Evolutionary conservation across 164 flowering plant genomes (phyloP).

Genomic region (Cinnamomum chago): DNA sequence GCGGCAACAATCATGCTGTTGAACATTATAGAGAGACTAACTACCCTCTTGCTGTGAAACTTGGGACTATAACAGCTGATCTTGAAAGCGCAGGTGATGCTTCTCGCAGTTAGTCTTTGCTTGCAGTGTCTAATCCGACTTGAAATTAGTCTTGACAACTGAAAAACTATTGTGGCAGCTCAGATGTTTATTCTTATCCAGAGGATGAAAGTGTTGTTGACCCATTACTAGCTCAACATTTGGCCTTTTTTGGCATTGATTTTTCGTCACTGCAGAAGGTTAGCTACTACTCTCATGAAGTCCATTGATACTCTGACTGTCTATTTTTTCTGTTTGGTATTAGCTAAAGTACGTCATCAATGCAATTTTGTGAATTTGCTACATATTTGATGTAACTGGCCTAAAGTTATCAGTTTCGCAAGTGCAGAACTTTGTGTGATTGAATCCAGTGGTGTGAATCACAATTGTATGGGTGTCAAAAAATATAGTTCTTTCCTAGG

Average conservation of each 20-base stretch:
- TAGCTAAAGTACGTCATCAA: not conserved
- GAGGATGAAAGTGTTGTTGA: slow-evolving; percentile 96
- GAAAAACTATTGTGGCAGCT: slow-evolving; percentile 66
- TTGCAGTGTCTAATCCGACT: not conserved
- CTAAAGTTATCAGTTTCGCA: not conserved
- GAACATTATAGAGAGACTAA: slow-evolving; percentile 73
- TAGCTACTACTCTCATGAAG: slow-evolving; percentile 6
- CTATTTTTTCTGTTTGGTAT: not conserved
- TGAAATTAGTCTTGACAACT: not conserved
- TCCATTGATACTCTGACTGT: not conserved
- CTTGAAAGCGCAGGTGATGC: slow-evolving; percentile 88
- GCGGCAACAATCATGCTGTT: slow-evolving; percentile 95
- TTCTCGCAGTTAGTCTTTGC: not conserved
- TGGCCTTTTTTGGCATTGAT: slow-evolving; percentile 92
- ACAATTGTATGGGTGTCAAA: too few species aligned
- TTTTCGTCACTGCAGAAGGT: slow-evolving; percentile 96
- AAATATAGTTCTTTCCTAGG: too few species aligned
- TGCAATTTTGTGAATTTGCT: not conserved
- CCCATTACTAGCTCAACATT: slow-evolving; percentile 83
- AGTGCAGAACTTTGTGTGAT: not conserved
- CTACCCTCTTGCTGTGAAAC: slow-evolving; percentile 94
- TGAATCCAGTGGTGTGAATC: too few species aligned
- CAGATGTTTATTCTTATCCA: slow-evolving; percentile 97
- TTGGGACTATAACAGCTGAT: slow-evolving; percentile 95
- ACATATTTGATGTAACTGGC: not conserved